Evolutionary conservation across 2,329 filamentous ascomycete species (phyloP).

Genomic region (Ophiosphaerella korrae): DNA sequence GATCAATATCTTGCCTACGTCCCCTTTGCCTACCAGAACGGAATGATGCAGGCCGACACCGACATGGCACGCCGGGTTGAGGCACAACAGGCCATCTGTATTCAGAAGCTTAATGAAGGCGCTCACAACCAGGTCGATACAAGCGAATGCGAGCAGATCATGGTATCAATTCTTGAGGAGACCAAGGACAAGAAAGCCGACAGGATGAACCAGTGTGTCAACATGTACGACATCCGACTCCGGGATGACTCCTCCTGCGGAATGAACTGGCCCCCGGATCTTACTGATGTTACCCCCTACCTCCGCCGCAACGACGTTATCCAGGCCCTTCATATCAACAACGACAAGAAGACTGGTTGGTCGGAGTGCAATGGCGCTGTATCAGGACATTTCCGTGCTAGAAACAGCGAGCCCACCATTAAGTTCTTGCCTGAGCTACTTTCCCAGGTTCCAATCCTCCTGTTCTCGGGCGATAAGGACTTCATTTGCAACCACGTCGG

Average conservation of each 20-base stretch:
- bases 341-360: constrained; percentile 86
- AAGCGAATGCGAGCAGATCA: constrained; percentile 73
- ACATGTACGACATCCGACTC: constrained; percentile 97
- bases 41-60: constrained; percentile 71
- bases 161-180: constrained; percentile 71
- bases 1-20: constrained; percentile 92
- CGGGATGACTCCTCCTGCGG: constrained; percentile 83
- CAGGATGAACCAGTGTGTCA: constrained; percentile 69
- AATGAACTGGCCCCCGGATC: constrained; percentile 97
- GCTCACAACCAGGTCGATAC: constrained; percentile 69
- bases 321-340: constrained; percentile 79
- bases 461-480: constrained; percentile 94
- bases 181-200: constrained; percentile 63
- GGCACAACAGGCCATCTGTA: constrained; percentile 70
- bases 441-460: constrained; percentile 74
- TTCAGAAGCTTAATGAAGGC: constrained; percentile 63
- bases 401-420: constrained; percentile 74
- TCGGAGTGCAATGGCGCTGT: constrained; percentile 86
- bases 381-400: constrained; percentile 69
- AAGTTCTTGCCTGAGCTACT: constrained; percentile 78
- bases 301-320: constrained; percentile 81
- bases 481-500: constrained; percentile 97
- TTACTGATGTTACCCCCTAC: constrained; percentile 78
- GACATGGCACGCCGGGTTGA: constrained; percentile 70
- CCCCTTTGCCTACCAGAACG: constrained; percentile 77